Conservation (phyloP, 345 rosid species). For the Orychophragmus violaceus region DNA sequence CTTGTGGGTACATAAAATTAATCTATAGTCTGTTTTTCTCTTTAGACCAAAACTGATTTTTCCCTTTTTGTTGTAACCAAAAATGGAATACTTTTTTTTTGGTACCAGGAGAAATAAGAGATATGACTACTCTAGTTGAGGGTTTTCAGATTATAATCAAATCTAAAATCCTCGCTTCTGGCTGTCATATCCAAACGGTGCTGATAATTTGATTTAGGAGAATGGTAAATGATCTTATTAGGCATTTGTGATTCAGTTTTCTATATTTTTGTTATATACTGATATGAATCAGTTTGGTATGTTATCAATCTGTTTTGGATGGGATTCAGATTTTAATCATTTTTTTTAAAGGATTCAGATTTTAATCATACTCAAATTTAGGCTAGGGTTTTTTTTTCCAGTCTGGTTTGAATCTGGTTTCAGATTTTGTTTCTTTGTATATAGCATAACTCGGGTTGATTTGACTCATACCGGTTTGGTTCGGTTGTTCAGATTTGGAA, state of each 20-base stretch:
- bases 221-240: background rate
- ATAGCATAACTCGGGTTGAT: background rate
- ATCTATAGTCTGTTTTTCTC: background rate
- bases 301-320: background rate
- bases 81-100: background rate
- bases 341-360: no score
- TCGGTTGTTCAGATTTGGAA: background rate
- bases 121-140: background rate
- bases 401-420: background rate
- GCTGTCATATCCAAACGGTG: background rate
- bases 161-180: background rate
- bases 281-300: background rate
- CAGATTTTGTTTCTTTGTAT: background rate
- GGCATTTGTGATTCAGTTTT: background rate
- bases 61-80: background rate
- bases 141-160: background rate
- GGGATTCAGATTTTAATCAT: background rate
- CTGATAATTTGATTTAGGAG: background rate
- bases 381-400: background rate
- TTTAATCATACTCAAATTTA: background rate
- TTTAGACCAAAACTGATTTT: background rate
- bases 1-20: background rate
- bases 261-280: background rate
- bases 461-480: background rate
- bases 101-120: background rate